These are phyloP conservation scores for Boletus semigastroideus DNA, from an alignment of 1,284 basidiomycete genomes.

Conservation along the genomic window DNA sequence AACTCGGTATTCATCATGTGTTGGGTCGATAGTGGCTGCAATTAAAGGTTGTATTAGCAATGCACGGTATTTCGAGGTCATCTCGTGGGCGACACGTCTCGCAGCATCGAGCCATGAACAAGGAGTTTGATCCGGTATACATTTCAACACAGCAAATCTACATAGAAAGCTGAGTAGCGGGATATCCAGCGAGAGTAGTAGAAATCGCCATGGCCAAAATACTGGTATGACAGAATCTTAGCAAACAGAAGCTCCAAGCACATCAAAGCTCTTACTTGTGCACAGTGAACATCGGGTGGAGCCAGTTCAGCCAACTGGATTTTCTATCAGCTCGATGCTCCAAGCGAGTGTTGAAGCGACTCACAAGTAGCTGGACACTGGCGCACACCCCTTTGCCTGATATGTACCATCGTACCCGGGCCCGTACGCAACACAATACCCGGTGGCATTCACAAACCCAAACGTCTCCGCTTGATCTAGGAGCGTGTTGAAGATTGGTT, in stretches of 20 bases:
- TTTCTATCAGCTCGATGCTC: background rate
- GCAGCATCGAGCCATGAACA: background rate
- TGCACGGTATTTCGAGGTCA: no score
- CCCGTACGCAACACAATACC: slow-evolving; percentile 58
- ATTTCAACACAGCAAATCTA: slow-evolving; percentile 7
- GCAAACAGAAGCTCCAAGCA: background rate
- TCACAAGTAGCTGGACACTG: slow-evolving; percentile 64
- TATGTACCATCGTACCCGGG: slow-evolving; percentile 56
- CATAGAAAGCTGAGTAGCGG: slow-evolving; percentile 3
- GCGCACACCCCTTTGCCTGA: slow-evolving; percentile 55
- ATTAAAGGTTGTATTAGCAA: no score
- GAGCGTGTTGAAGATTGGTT: slow-evolving; percentile 56
- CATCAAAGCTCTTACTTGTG: slow-evolving; percentile 42
- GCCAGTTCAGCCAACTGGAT: slow-evolving; percentile 51
- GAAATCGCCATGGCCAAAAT: slow-evolving; percentile 47
- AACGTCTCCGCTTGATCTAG: slow-evolving; percentile 51
- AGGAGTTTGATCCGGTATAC: background rate
- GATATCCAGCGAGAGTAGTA: slow-evolving; percentile 37
- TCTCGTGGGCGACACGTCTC: background rate
- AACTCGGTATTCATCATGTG: no score
- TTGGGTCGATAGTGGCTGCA: no score
- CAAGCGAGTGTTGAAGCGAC: slow-evolving; percentile 20
- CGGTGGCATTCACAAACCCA: slow-evolving; percentile 58
- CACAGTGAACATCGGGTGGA: slow-evolving; percentile 56
- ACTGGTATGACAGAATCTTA: slow-evolving; percentile 25